These are phyloP conservation scores for Claviceps pazoutovae DNA, from an alignment of 2,329 filamentous ascomycete species.

Conservation along the genomic window DNA sequence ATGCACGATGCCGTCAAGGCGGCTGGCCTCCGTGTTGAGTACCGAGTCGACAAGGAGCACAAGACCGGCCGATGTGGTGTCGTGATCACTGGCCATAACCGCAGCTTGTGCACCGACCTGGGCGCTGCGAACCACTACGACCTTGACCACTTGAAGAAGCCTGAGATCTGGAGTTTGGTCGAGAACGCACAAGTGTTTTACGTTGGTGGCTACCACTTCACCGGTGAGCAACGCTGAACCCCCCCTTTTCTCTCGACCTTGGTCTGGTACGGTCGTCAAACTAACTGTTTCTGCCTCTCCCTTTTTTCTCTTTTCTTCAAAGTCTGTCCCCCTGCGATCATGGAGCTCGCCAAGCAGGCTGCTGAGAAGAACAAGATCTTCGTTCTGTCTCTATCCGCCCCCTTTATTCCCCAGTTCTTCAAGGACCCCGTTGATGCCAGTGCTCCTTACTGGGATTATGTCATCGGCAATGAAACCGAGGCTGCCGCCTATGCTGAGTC, in stretches of 20 bases:
- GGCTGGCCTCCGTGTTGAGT: slow-evolving; percentile 85
- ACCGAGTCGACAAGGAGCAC: slow-evolving; percentile 72
- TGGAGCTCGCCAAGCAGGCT: slow-evolving; percentile 82
- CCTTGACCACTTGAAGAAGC: slow-evolving; percentile 79
- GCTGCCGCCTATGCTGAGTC: slow-evolving; percentile 75
- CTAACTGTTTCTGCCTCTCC: neutral
- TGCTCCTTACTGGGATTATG: slow-evolving; percentile 84
- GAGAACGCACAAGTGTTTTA: slow-evolving; percentile 83
- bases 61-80: slow-evolving; percentile 91
- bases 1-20: slow-evolving; percentile 75
- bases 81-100: slow-evolving; percentile 92
- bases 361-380: slow-evolving; percentile 82
- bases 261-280: neutral
- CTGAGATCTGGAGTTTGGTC: slow-evolving; percentile 82
- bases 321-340: slow-evolving; percentile 81
- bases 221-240: slow-evolving; percentile 27
- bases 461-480: slow-evolving; percentile 96
- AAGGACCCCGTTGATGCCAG: slow-evolving; percentile 84
- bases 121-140: slow-evolving; percentile 96
- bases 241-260: neutral
- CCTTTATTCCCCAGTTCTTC: slow-evolving; percentile 96
- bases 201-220: slow-evolving; percentile 94
- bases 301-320: neutral
- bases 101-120: slow-evolving; percentile 87
- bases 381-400: slow-evolving; percentile 81